Evolutionary conservation across 371 early-diverging fungal species (phyloP), one percentile per base, ranked within the genome.

Genomic region (Funneliformis caledonium): DNA sequence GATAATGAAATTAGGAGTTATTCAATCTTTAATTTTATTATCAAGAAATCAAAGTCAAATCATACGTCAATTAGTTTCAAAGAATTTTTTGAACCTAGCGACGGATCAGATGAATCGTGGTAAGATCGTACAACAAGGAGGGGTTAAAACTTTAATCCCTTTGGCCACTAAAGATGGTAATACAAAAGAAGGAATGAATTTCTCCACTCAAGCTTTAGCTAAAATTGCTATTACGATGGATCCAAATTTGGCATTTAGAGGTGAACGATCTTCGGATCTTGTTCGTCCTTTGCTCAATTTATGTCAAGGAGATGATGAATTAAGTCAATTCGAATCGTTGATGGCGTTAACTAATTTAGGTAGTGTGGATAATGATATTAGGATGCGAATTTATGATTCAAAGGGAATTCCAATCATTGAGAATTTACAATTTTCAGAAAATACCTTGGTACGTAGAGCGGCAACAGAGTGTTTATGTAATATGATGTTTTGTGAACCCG

Each of bases 281-380:
- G 92, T 91, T 12, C 87, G 87, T 48, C 92, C 93, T 0, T 87
- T 94, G 14, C 84, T 93, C 43, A 81, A 83, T 70, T 84, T 93
- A 16, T 87, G 91, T 52, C 84, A 87, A 76, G 88, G 88, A 72
- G 88, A 87, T 4, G 85, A 85, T 62, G 88, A 91, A 79, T 85
- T 97, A 42, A 88, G 92, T 19, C 93, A 94, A 79, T 98, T 97
- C 84, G 98, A 98, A 84, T 94, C 92, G 3, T 84, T 97, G 60
- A 91, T 98, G 93, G 97, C 97, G 0, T 84, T 98, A 33, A 98
- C 98, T 2, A 98, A 98, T 80, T 87, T 98, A 9, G 94, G 95
- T 1, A 90, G 91, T 3, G 86, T 88, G 61, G 90, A 90, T 61
- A 75, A 83, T 45, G 89, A 90, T 69, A 85, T 91, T 0, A 86